Base-by-base conservation (phyloP, 2,329 filamentous ascomycete species). In the Exutisphaerella laricina region DNA sequence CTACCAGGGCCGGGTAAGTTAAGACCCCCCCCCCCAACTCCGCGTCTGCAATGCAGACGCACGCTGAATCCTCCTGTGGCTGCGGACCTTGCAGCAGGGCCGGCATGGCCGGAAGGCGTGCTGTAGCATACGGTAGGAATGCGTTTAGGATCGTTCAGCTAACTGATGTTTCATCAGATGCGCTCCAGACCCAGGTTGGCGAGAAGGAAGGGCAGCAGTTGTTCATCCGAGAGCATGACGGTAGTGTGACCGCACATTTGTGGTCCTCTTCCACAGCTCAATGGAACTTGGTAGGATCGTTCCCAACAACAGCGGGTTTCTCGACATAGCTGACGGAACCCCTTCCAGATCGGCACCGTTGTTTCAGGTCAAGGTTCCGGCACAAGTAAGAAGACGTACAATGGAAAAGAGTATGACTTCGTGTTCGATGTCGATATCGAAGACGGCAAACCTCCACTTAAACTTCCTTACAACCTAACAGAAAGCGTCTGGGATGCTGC, bases 361-460 rank as follows among this genome's bases (percentile, higher is more conserved):
- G 92, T 97, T 56, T 80, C 88, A 3, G 85, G 84, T 4, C 88
- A 84, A 26, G 94, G 88, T 60, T 87, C 81, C 52, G 85, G 87
- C 8, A 80, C 80, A 45, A 37, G 41, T 7, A 88, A 89, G 67
- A 79, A 80, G 5, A 75, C 82, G 45, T 84, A 90, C 60, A 73
- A 85, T 1, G 90, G 90, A 22, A 79, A 94, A 60, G 85, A 90
- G 48, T 98, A 94, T 63, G 92, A 98, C 61, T 96, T 84, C 58
- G 89, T 98, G 6, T 97, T 97, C 55, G 89, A 96, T 59, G 89
- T 96, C 18, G 89, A 95, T 57, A 94, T 96, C 49, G 87, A 95
- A 62, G 90, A 96, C 58, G 90, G 88, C 39, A 90, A 94, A 59
- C 89, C 90, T 9, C 80, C 90, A 0, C 72, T 97, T 33, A 96